Conservation (phyloP, 2,329 filamentous ascomycete species). For the Juglanconis sp. region DNA sequence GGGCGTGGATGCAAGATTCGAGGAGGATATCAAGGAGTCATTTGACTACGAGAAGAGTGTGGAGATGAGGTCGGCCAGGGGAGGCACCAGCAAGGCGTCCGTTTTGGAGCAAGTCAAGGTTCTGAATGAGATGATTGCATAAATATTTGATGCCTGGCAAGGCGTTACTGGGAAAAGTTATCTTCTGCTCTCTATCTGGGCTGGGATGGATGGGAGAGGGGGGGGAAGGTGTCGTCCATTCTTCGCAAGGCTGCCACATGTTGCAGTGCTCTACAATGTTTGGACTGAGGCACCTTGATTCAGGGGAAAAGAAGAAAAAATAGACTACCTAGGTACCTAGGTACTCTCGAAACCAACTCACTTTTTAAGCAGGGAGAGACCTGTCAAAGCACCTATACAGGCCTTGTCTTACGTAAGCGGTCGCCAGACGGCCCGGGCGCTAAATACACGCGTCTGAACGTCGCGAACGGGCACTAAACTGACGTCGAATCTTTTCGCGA, state of each 20-base stretch:
- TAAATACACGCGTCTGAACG: not conserved
- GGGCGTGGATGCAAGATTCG: conserved; percentile 66
- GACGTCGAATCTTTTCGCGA: conserved; percentile 2
- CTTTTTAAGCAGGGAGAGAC: too few species aligned
- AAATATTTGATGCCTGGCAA: not conserved
- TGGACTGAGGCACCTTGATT: too few species aligned
- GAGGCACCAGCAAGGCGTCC: conserved; percentile 71
- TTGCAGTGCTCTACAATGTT: too few species aligned
- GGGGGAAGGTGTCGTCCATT: too few species aligned
- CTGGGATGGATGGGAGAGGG: not conserved
- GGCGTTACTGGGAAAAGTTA: not conserved
- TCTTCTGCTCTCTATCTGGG: not conserved
- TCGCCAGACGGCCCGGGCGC: not conserved
- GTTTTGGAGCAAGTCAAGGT: conserved; percentile 63
- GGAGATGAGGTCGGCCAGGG: conserved; percentile 72
- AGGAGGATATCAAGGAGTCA: conserved; percentile 64
- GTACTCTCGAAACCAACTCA: too few species aligned
- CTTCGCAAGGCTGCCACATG: too few species aligned
- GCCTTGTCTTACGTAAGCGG: too few species aligned
- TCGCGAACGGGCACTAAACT: not conserved
- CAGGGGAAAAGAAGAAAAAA: too few species aligned
- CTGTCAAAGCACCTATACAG: too few species aligned
- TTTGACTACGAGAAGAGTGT: conserved; percentile 84
- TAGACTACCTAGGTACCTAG: too few species aligned
- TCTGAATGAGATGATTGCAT: conserved; percentile 35